A percentile compares a stretch with the other conserved stretches of the same genome.
Conservation (phyloP, 805 yeast genomes). For the Suhomyces vadensis region DNA sequence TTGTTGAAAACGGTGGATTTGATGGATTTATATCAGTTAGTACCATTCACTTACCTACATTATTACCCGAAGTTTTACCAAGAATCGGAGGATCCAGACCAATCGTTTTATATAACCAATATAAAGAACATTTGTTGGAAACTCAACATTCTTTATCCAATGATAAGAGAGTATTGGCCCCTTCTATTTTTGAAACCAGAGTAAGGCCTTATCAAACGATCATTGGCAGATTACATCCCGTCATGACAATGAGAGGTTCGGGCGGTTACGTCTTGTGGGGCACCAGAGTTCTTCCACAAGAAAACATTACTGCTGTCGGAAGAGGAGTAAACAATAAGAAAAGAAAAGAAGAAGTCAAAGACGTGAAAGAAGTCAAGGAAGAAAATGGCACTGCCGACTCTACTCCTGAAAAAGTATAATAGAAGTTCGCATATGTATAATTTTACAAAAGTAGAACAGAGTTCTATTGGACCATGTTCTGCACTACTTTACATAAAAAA, state of each 20-base stretch:
- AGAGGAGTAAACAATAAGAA: conserved; percentile 54
- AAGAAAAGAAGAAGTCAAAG: conserved; percentile 9
- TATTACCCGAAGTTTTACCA: conserved; percentile 62
- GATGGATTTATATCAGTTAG: conserved; percentile 77
- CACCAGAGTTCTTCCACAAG: conserved; percentile 72
- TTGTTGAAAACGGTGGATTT: conserved; percentile 54
- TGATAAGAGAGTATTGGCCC: conserved; percentile 76
- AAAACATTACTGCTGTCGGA: conserved; percentile 64
- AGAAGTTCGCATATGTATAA: too few relatives aligned
- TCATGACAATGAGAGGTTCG: conserved; percentile 89
- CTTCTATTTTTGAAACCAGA: conserved; percentile 77
- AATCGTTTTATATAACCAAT: conserved; percentile 76
- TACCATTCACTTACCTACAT: conserved; percentile 65
- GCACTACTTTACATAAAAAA: too few relatives aligned
- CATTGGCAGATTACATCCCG: conserved; percentile 91
- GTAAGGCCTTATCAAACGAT: conserved; percentile 89
- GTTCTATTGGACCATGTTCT: too few relatives aligned
- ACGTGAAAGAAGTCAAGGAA: background rate
- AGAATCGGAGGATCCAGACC: conserved; percentile 84
- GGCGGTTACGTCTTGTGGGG: conserved; percentile 89
- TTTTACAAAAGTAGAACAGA: too few relatives aligned
- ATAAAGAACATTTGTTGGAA: conserved; percentile 75
- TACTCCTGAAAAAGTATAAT: too few relatives aligned
- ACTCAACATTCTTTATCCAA: conserved; percentile 65
- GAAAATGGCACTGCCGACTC: too few relatives aligned